These are phyloP conservation scores for Plantago elongata DNA, from an alignment of 257 asterid genomes.

Conservation along the genomic window DNA sequence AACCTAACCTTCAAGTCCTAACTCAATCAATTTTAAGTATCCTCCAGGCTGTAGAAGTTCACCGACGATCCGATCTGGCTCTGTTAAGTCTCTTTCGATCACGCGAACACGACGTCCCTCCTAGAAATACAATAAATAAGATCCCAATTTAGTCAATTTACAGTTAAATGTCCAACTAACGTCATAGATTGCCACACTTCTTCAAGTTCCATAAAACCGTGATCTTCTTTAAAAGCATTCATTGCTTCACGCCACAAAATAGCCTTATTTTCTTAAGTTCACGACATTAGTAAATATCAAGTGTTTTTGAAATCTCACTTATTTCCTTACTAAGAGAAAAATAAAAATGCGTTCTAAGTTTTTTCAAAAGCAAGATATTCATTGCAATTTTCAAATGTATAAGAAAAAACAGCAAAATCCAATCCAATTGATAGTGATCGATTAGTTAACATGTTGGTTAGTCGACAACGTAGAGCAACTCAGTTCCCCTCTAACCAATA, in stretches of 20 bases:
- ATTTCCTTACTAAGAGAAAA: too few relatives aligned
- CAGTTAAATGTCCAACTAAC: neutral
- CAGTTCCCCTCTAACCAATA: too few relatives aligned
- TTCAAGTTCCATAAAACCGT: neutral
- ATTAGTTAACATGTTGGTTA: too few relatives aligned
- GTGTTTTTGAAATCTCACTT: too few relatives aligned
- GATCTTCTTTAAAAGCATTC: neutral
- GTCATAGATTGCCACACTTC: neutral
- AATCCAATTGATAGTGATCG: too few relatives aligned
- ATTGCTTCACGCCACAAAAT: neutral
- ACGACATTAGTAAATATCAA: too few relatives aligned
- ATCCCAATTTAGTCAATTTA: neutral
- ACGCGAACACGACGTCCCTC: conserved; percentile 71
- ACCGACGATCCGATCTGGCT: conserved; percentile 81
- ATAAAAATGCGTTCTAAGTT: too few relatives aligned
- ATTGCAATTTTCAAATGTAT: too few relatives aligned
- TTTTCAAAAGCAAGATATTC: too few relatives aligned
- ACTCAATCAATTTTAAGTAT: conserved; percentile 62
- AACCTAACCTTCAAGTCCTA: conserved; percentile 65
- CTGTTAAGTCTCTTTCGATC: conserved; percentile 73
- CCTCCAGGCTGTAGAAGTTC: conserved; percentile 89
- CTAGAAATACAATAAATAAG: conserved; percentile 26
- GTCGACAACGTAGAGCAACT: too few relatives aligned
- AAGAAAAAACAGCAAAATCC: too few relatives aligned
- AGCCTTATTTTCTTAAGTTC: too few relatives aligned